A percentile compares a stretch with the other conserved stretches of the same genome.
Conservation (phyloP, 2,329 filamentous ascomycete species). For the Plectosphaerella sp. region DNA sequence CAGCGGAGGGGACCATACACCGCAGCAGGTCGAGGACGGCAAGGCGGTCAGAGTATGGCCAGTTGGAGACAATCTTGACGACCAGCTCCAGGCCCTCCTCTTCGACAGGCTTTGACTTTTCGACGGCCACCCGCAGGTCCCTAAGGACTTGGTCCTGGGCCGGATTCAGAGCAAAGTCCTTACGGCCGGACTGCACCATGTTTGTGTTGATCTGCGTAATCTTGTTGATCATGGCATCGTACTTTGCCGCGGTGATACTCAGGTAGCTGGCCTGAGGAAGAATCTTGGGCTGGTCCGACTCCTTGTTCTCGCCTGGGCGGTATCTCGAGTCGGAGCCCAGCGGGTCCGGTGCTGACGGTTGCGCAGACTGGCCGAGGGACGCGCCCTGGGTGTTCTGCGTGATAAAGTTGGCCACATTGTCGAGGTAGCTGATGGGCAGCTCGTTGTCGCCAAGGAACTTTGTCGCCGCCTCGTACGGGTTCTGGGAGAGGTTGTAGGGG, state of each 20-base stretch:
- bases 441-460: constrained; percentile 91
- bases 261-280: constrained; percentile 79
- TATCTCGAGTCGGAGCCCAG: constrained; percentile 77
- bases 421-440: constrained; percentile 79
- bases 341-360: constrained; percentile 55
- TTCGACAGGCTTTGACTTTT: constrained; percentile 46
- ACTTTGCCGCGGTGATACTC: constrained; percentile 70
- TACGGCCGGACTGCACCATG: constrained; percentile 66
- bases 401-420: constrained; percentile 92
- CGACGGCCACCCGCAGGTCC: constrained; percentile 59
- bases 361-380: constrained; percentile 63
- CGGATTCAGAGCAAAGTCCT: constrained; percentile 69
- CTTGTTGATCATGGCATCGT: constrained; percentile 70
- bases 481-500: constrained; percentile 89
- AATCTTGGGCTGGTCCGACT: constrained; percentile 53
- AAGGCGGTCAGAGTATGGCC: constrained; percentile 77
- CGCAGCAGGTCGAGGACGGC: constrained; percentile 84
- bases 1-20: constrained; percentile 67
- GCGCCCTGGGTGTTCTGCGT: constrained; percentile 83
- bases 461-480: constrained; percentile 85
- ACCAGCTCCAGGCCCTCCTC: constrained; percentile 57
- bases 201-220: constrained; percentile 70
- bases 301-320: constrained; percentile 65
- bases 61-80: constrained; percentile 68
- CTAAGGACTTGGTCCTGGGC: constrained; percentile 62